Base-by-base conservation (phyloP, 768 basidiomycete genomes). In the Kwoniella europaea region DNA sequence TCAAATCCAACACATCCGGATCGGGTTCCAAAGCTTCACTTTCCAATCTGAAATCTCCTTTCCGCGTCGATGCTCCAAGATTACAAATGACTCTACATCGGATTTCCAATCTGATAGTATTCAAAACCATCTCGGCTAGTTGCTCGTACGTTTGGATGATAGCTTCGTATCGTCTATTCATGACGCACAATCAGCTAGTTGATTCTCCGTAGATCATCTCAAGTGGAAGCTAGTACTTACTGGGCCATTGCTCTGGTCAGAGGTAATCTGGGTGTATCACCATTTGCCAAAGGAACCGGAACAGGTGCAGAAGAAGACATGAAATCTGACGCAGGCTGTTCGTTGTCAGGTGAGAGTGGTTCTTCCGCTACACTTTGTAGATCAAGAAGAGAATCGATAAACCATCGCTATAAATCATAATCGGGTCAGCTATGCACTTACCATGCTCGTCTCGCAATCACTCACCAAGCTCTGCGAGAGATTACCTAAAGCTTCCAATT, bases 1-100 rank as follows among this genome's bases (percentile, higher is more conserved):
- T 97, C 62, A 98, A 86, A 81, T 96, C 93, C 41, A 91, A 86
- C 61, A 97, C 87, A 79, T 93, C 90, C 10, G 92, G 89, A 81
- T 98, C 96, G 0, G 94, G 96, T 77, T 96, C 94, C n/a, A 88
- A 87, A 4, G 91, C 90, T 82, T 95, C 94, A 71, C 89, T 88
- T 29, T 92, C 90, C 27, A 93, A 86, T 59, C 87, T 86, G 80
- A 96, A 96, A 71, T 92, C 91, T 44, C 94, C 93, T 94, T 91
- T 88, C 72, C 88, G 88, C 83, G 95, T 88, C 2, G 93, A 89
- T 22, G 91, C 89, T 67, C 91, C 89, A 12, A 97, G 85, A 82
- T 93, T 91, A 79, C 91, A 90, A 42, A 93, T 89, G 2, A 89
- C 88, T 57, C 93, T 88, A 79, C 94, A 93, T 4, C 96, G 89